These are phyloP conservation scores for Apiospora kogelbergensis DNA, from an alignment of 2,329 filamentous ascomycete species.

Conservation along the genomic window DNA sequence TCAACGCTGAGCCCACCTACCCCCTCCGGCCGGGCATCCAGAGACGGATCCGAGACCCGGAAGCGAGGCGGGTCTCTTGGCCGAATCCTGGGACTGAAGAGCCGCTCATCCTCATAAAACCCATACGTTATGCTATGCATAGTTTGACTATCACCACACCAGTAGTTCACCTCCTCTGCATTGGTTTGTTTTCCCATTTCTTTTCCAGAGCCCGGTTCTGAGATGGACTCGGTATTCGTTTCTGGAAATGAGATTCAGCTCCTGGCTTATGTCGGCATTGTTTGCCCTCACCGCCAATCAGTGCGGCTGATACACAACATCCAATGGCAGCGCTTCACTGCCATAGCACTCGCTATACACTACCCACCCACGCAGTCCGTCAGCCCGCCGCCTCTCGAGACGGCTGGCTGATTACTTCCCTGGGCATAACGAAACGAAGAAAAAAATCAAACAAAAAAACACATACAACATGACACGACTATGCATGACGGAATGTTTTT, in stretches of 20 bases:
- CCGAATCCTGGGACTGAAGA: constrained; percentile 26
- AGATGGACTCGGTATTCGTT: background rate
- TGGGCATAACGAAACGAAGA: background rate
- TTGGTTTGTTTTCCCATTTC: background rate
- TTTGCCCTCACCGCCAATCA: background rate
- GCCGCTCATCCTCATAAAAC: constrained; percentile 14
- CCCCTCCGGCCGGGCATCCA: background rate
- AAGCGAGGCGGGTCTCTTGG: constrained; percentile 29
- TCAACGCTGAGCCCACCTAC: constrained; percentile 13
- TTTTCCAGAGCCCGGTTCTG: background rate
- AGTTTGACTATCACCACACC: background rate
- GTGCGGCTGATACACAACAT: background rate
- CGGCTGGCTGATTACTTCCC: background rate
- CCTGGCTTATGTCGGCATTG: background rate
- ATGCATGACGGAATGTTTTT: background rate
- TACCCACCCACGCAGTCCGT: background rate
- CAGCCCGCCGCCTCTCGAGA: background rate
- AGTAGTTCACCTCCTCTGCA: background rate
- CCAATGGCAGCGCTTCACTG: background rate
- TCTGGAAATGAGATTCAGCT: background rate
- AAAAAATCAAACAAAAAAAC: background rate
- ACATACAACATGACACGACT: background rate
- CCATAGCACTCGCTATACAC: background rate
- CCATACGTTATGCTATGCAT: background rate
- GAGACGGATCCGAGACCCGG: constrained; percentile 16